Conservation (phyloP, 768 basidiomycete species). For the Hygrophoropsis aurantiaca region DNA sequence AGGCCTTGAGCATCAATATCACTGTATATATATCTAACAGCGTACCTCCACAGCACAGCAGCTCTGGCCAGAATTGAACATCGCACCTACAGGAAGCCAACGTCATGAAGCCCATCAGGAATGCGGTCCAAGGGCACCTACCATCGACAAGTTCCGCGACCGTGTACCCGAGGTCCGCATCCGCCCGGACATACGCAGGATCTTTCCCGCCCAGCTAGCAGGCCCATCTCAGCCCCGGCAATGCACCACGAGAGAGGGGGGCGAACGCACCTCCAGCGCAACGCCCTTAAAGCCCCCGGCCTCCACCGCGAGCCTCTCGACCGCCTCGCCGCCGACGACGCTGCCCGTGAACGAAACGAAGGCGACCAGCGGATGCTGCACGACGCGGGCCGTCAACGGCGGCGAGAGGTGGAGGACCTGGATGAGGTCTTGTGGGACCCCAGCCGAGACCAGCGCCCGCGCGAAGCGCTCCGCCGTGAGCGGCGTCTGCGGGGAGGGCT, state of each 20-base stretch:
- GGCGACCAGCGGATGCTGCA: slow-evolving; percentile 65
- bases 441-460: slow-evolving; percentile 66
- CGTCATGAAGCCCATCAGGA: not conserved
- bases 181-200: slow-evolving; percentile 89
- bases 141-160: slow-evolving; percentile 90
- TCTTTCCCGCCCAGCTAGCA: slow-evolving; percentile 92
- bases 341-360: slow-evolving; percentile 93
- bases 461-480: slow-evolving; percentile 81
- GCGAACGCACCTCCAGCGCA: slow-evolving; percentile 67
- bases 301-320: slow-evolving; percentile 67
- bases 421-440: slow-evolving; percentile 72
- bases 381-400: slow-evolving; percentile 53
- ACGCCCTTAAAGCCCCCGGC: slow-evolving; percentile 82
- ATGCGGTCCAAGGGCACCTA: slow-evolving; percentile 23
- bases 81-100: slow-evolving; percentile 57
- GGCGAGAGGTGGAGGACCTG: slow-evolving; percentile 77
- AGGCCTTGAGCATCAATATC: not conserved
- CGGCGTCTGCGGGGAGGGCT: slow-evolving; percentile 97
- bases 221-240: slow-evolving; percentile 5
- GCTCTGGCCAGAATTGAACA: slow-evolving; percentile 98
- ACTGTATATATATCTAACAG: not conserved
- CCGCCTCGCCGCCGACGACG: slow-evolving; percentile 72
- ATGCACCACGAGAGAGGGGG: not conserved
- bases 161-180: slow-evolving; percentile 83
- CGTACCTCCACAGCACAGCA: slow-evolving; percentile 90